A percentile compares a stretch with the other conserved stretches of the same genome.
phyloP scores from a whole-genome alignment of 2,329 filamentous ascomycete species.

The Penicillium vulpinum region DNA sequence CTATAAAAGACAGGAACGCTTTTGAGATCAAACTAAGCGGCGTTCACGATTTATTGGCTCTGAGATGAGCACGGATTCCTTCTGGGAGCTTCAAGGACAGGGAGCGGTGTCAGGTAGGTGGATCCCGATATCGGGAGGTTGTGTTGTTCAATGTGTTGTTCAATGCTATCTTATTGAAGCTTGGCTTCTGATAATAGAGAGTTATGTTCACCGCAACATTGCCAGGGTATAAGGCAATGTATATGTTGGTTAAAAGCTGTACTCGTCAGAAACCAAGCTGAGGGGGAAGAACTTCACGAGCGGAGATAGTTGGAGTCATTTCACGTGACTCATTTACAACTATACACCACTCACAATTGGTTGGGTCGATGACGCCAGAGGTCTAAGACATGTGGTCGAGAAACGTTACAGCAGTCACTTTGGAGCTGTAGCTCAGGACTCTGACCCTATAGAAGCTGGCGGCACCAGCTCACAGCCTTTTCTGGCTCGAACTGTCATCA shows the following conservation, averaged over 20 bases:
- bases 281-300: background rate
- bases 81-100: conserved; percentile 15
- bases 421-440: too few relatives aligned
- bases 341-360: too few relatives aligned
- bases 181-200: background rate
- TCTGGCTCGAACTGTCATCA: too few relatives aligned
- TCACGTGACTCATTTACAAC: conserved; percentile 9
- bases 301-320: conserved; percentile 12
- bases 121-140: conserved; percentile 23
- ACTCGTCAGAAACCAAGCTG: background rate
- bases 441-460: too few relatives aligned
- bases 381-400: too few relatives aligned
- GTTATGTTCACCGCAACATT: background rate
- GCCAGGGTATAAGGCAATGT: background rate
- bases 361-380: too few relatives aligned
- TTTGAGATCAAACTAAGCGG: background rate
- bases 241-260: background rate
- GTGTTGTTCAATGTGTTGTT: conserved; percentile 20
- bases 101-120: conserved; percentile 22
- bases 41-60: background rate
- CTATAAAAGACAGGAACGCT: background rate
- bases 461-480: too few relatives aligned
- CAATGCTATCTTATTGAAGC: conserved; percentile 24
- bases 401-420: too few relatives aligned
- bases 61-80: background rate